Conservation (phyloP, 1,284 basidiomycete genomes). For the Rhodotorula mucilaginosa region DNA sequence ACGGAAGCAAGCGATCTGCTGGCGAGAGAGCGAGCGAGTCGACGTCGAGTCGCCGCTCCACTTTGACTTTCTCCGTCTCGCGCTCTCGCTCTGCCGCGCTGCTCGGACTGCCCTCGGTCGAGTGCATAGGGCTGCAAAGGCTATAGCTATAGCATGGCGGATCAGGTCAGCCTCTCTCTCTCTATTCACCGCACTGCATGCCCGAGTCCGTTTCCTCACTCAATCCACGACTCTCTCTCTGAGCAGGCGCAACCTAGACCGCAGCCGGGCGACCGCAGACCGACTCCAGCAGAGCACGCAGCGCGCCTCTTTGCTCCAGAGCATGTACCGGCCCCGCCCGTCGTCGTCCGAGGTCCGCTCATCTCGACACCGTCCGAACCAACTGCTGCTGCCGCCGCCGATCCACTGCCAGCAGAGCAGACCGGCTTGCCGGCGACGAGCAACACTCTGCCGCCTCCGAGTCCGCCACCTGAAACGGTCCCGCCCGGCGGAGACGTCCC, state of each 20-base stretch:
- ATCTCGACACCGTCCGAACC: slow-evolving; percentile 14
- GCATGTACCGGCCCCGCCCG: slow-evolving; percentile 6
- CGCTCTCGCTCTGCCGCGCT: neutral
- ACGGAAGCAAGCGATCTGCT: neutral
- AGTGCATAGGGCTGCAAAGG: neutral
- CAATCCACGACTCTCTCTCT: neutral
- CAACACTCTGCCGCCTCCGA: slow-evolving; percentile 7
- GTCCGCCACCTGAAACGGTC: neutral
- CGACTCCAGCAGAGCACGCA: slow-evolving; percentile 20
- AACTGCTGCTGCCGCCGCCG: neutral
- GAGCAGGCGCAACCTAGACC: neutral
- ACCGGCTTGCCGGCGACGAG: neutral
- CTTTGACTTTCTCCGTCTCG: neutral
- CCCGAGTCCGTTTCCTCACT: neutral
- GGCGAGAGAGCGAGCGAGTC: neutral
- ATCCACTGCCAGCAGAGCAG: neutral
- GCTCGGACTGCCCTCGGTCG: neutral
- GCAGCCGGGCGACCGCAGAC: neutral
- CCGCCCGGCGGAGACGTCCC: slow-evolving; percentile 7
- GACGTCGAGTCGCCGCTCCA: neutral
- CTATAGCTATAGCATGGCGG: neutral
- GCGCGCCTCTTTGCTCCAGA: slow-evolving; percentile 12
- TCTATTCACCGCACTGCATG: neutral
- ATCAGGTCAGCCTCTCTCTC: neutral
- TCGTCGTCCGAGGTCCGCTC: slow-evolving; percentile 22